Base-by-base conservation (phyloP, 2,329 filamentous ascomycete species). In the Arachnopeziza araneosa region DNA sequence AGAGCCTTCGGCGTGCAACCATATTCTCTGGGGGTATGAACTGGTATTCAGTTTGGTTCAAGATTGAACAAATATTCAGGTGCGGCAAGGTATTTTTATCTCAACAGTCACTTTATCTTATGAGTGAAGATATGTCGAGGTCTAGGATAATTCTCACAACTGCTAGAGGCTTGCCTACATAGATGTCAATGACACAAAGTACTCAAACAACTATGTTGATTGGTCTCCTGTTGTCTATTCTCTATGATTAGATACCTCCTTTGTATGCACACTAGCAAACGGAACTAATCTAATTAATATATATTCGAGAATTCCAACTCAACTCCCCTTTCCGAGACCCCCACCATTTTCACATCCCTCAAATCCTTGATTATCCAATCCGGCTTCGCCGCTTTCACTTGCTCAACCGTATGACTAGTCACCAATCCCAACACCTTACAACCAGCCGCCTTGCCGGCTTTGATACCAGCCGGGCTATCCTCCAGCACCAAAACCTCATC, bases 361-460 rank as follows among this genome's bases (percentile, higher is more conserved):
- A 90, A 76, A 73, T 91, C 86, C 70, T 78, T 76, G 54, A 90
- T 83, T 64, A 90, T 83, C 80, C 85, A 89, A 74, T 90, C 86
- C 52, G 88, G 84, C 0, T 84, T 85, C 6, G 86, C 85, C 60
- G 80, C 81, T 64, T 78, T 75, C 50, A 89, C 74, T 71, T 86
- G 78, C 62, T 79, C 78, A 54, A 86, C 74, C 23, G 77, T 78
- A 74, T 91, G 87, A 50, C 84, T 88, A 50, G 87, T 90, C 57
- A 82, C 78, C 58, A 91, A 73, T 30, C 80, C 87, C 62, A 90
- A 74, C 12, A 90, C 88, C 67, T 81, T 83, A 71, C 83, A 90
- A 2, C 86, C 86, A 14, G 88, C 87, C n/a, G 83, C 84, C 72
- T 89, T 90, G 10, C 87, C 88, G 36, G 87, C 84, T 61, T 75